Evolutionary conservation across 1,139 yeast species (phyloP), one percentile per base, ranked within the genome.

Genomic region (Candida smagusa): DNA sequence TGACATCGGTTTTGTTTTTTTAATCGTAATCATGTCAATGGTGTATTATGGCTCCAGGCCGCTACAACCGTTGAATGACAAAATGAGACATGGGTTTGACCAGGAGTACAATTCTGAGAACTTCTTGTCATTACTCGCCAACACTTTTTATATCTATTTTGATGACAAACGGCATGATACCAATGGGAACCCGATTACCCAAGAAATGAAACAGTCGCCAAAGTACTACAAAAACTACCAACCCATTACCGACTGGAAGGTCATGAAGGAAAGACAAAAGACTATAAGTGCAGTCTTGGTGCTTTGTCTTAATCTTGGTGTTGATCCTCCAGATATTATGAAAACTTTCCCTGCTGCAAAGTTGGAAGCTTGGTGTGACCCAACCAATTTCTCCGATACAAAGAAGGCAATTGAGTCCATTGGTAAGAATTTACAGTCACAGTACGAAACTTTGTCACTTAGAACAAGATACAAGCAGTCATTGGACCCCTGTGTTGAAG

Each of bases 201-300:
- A 72, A 12, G 79, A 73, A 31, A 63, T 66, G 67, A 77, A 75
- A 50, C 56, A 58, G 27, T 53, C 60, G 19, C 70, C 72, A 13
- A 64, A 65, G 39, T 71, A 73, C 36, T 64, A 64, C 24, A 65
- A 62, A 38, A 76, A 74, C 44, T 81, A 79, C 56, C 87, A 83
- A 53, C 84, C 87, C 3, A 83, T 84, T 5, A 64, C 79, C 4
- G 97, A 92, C 54, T 92, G 98, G 98, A 85, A 94, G 49, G 76
- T 81, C 25, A 85, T 88, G 74, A 81, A 84, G 46, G 96, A 89
- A 51, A 77, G 96, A 30, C 96, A 86, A 55, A 84, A 90, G 56
- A 94, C 99, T 1, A 89, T 90, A n/a, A 81, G 87, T 42, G 98
- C 97, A 0, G 97, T 96, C 9, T 68, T 92, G 22, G 90, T 92